Evolutionary conservation across 768 basidiomycete species (phyloP), one percentile per base, ranked within the genome.

Genomic region (Mycena rebaudengoi): DNA sequence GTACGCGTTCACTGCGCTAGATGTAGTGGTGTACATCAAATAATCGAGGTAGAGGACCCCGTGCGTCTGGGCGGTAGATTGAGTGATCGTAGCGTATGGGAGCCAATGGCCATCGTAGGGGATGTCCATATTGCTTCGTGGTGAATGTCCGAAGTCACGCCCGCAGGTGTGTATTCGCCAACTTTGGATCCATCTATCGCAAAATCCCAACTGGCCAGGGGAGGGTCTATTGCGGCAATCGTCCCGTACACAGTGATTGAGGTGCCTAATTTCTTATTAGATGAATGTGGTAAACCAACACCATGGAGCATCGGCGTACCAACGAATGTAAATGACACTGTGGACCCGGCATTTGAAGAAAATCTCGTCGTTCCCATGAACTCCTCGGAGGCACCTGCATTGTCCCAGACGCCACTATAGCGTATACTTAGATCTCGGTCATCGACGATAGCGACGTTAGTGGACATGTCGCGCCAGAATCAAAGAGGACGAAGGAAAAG

Each of bases 41-140:
- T 55, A 66, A 54, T 66, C 64, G 23, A 66, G 35, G 33, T n/a
- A 66, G 3, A 66, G 46, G 2, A 51, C 35, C 2, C 53, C 52
- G 3, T 12, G 23, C 3, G 43, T 14, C 12, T 51, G 33, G 23
- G 54, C 46, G 14, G 37, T 37, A 25, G 64, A 37, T 32, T 61
- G 53, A 2, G 53, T 66, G 35, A 66, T 45, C 8, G 57, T 35
- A 66, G 58, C 21, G 64, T 60, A 21, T 65, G 64, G 29, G 43
- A 40, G 5, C 16, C 41, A 32, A 41, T 29, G 37, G 16, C 20
- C 32, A 65, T 25, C 14, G 35, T 11, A 4, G 44, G 51, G 12
- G 52, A 55, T 26, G 28, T 3, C 52, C 50, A 65, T 12, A 65
- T 28, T 2, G 26, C 21, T 7, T 26, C 18, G 53, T 61, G 58